Base-by-base conservation (phyloP, 1,284 basidiomycete genomes). In the Malassezia dermatis region DNA sequence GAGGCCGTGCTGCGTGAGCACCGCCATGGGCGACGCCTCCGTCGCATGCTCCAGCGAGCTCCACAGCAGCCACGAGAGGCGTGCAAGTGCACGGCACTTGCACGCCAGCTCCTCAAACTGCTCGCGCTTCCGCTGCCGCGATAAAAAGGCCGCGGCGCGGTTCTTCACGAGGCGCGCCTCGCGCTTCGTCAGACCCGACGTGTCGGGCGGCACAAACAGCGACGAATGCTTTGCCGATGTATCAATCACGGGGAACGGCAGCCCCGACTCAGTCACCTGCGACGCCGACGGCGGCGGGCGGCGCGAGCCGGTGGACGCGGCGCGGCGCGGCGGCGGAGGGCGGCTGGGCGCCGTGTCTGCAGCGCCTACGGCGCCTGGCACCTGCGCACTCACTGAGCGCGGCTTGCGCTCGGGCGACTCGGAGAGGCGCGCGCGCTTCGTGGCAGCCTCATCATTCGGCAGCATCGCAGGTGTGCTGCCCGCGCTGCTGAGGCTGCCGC, bases 121-220 rank as follows among this genome's bases (percentile, higher is more conserved):
- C 77, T 90, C 88, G 58, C 88, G 83, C 77, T 90, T 90, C 67
- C 88, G 81, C 76, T 90, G 88, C 69, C 88, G 80, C 75, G 83
- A 86, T 66, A 90, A 82, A 78, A 90, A 90, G 51, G 88, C 88
- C 8, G 88, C 88, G 12, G 88, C 88, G 52, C 88, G 82, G 78
- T 90, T 90, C 80, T 90, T 90, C 57, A 90, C 86, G 13, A 90
- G 81, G 51, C 88, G 82, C 48, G 88, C 88, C 77, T 90, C 88
- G 55, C 87, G 84, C 76, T 90, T 90, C 78, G 81, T 84, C 56
- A 90, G 81, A 46, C 88, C 88, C 46, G 84, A 82, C 56, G 89
- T 87, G 75, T 90, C 88, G 37, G 88, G 88, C 21, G 86, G 86
- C 8, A 90, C 75, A 69, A 89, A 90, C 32, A 70, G 66, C 46